These are phyloP conservation scores for Diplocarpon mali DNA, from an alignment of 2,329 filamentous ascomycete species.

Conservation along the genomic window DNA sequence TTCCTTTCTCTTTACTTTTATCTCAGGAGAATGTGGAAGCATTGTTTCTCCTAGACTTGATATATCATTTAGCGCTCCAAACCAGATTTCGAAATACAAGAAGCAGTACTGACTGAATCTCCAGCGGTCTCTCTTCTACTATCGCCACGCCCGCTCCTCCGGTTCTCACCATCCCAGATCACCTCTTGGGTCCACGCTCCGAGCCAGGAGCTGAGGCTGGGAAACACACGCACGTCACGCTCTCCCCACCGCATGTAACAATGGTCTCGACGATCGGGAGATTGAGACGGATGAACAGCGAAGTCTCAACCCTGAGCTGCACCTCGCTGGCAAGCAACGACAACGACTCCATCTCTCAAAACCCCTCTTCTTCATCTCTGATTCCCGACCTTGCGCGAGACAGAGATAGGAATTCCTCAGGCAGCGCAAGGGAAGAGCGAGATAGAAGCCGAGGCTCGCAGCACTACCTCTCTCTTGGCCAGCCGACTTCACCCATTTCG, in stretches of 20 bases:
- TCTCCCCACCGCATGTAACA: constrained; percentile 7
- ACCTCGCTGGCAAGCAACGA: constrained; percentile 1
- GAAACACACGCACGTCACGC: neutral
- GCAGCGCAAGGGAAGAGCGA: neutral
- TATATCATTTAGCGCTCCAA: too few relatives aligned
- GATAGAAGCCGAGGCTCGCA: constrained; percentile 5
- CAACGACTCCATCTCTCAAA: neutral
- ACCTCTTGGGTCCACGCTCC: constrained; percentile 14
- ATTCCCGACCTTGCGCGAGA: neutral
- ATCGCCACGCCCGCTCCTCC: constrained; percentile 10
- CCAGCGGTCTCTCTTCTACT: constrained; percentile 2
- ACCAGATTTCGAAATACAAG: too few relatives aligned
- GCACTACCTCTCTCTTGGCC: constrained; percentile 11
- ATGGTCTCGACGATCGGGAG: constrained; percentile 9
- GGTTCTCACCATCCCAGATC: constrained; percentile 13
- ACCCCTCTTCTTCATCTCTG: neutral
- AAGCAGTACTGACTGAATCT: too few relatives aligned
- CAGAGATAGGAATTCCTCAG: neutral
- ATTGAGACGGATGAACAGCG: constrained; percentile 17
- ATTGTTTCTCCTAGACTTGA: too few relatives aligned
- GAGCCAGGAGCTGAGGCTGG: constrained; percentile 1
- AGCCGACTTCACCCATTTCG: neutral
- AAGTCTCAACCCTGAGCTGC: constrained; percentile 9
- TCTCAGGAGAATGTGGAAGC: too few relatives aligned
- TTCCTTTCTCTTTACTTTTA: too few relatives aligned